Evolutionary conservation across 2,329 filamentous ascomycete species (phyloP), one percentile per base, ranked within the genome.

Genomic region (Exophiala sp.): DNA sequence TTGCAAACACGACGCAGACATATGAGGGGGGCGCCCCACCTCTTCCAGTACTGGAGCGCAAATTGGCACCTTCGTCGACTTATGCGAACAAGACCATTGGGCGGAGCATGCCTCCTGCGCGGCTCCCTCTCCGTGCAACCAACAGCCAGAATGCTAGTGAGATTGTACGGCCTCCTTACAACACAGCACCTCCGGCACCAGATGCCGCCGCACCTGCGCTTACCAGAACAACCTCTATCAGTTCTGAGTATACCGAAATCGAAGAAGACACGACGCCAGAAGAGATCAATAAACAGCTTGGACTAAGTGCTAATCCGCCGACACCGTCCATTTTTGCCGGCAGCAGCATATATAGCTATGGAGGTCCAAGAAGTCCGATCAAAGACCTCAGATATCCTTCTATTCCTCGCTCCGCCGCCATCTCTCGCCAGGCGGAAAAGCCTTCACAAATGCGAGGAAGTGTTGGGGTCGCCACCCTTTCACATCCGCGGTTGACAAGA

Each of bases 241-340:
- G 62, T 32, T 68, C 67, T 46, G 60, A 68, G 41, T 65, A 62
- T 21, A 63, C 63, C 18, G 59, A 68, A n/a, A 65, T 66, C 12
- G 59, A 62, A 32, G 55, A 58, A 12, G 59, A 59, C 29, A 48
- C 55, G 7, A 58, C 59, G 9, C 58, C 58, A 41, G 58, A 58
- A 47, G 58, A 60, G 36, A 36, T 44, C 5, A 46, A 58, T 29
- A 60, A 42, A 41, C 55, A 60, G 38, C 45, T 60, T 39, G 42
- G 57, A 43, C 40, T 52, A 52, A 50, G 51, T 59, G 48, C 55
- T 20, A 63, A 61, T 33, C 64, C 61, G 12, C 56, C 39, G 20
- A 62, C 41, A 62, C 59, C 16, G 54, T 62, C 12, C 47, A 52
- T n/a, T 54, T 58, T 21, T 12, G 20, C 42, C 9, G 52, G 52